Evolutionary conservation across 768 basidiomycete species (phyloP).

Genomic region (Hypholoma sublateritium): DNA sequence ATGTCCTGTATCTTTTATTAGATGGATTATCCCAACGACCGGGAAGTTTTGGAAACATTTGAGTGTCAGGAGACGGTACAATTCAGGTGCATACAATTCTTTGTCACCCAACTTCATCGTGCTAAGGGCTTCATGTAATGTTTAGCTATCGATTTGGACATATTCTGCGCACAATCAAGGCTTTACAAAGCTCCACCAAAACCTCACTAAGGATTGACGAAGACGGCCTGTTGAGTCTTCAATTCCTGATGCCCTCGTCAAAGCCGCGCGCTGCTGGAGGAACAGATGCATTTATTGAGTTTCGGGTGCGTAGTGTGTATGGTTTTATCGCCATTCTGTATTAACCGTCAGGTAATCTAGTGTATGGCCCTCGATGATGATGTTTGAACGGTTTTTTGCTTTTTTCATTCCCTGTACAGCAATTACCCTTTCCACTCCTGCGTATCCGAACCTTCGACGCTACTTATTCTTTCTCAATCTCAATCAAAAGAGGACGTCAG

Average conservation of each 20-base stretch:
- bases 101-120: not conserved
- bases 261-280: constrained; percentile 39
- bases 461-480: too few species aligned
- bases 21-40: constrained; percentile 97
- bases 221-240: constrained; percentile 81
- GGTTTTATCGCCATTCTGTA: not conserved
- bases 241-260: constrained; percentile 79
- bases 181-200: constrained; percentile 82
- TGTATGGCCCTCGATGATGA: not conserved
- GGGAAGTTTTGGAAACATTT: constrained; percentile 87
- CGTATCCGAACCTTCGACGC: too few species aligned
- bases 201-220: constrained; percentile 86
- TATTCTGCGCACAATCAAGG: constrained; percentile 67
- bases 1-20: constrained; percentile 26
- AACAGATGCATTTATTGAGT: constrained; percentile 78
- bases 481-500: too few species aligned
- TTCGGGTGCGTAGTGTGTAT: constrained; percentile 60
- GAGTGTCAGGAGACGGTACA: constrained; percentile 69
- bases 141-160: constrained; percentile 82
- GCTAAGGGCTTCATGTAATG: not conserved
- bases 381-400: not conserved
- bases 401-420: too few species aligned
- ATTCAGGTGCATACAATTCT: constrained; percentile 57
- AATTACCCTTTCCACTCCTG: too few species aligned
- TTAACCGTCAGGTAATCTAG: not conserved